Base-by-base conservation (phyloP, 176 grass and related monocot species). In the Poa annua region DNA sequence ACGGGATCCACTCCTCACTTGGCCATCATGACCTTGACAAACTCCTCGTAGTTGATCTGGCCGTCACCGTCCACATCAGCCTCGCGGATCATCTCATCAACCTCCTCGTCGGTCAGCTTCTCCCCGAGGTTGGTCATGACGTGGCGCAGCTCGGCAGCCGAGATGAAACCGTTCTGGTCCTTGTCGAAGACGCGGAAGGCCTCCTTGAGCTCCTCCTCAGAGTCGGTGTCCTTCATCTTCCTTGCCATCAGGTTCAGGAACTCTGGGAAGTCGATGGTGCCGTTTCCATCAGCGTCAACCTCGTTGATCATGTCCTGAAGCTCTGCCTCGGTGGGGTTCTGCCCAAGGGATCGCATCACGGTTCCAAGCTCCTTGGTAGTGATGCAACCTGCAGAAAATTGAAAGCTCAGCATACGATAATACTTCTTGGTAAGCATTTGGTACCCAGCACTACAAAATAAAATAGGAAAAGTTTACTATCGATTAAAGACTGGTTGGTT, bases 241-340 rank as follows among this genome's bases (percentile, higher is more conserved):
- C 66, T 83, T 7, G 91, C 91, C 91, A 92, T 92, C 81, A 92
- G 72, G 91, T 85, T 92, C 73, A 92, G 85, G 65, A 92, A 92
- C 85, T 92, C 91, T 0, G 91, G 91, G 81, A 92, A 92, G 77
- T 92, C 91, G 1, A 92, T 92, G 39, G 91, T 92, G 15, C 91
- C 91, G 33, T 92, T 92, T 54, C 91, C 91, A 85, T 92, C 91
- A 8, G 91, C 91, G 53, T 92, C 91, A 13, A 92, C 91, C 78
- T 92, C 91, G 3, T 92, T 92, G 77, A 92, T 92, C 91, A 92
- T 92, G 72, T 92, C 91, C 80, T 92, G 91, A 64, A 92, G 72
- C 87, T 92, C 91, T 53, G 91, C 91, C 78, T 92, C 91, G 0
- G 91, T 92, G 45, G 91, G 91, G 74, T 92, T 92, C 87, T 92